Evolutionary conservation across 139 green algal genomes (phyloP), one percentile per base, ranked within the genome.

Genomic region (Chlamydomonas schloesseri): DNA sequence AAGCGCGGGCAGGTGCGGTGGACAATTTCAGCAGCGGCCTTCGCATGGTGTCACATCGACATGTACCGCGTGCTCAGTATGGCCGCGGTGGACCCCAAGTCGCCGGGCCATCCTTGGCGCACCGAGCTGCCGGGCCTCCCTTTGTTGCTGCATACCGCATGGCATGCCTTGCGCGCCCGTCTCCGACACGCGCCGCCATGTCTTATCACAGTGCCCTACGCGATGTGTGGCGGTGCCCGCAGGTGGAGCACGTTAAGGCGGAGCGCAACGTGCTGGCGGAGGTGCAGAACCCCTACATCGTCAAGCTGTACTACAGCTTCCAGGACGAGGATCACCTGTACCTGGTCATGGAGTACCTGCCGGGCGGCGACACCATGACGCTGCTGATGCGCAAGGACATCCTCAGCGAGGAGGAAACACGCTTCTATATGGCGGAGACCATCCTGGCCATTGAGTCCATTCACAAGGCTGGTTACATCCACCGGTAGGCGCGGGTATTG

Each of bases 261-360:
- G 98, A 99, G 93, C 93, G 98, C 33, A 97, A 99, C 81, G 93
- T 99, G 46, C 88, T 99, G 77, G 97, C 97, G 14, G 96, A 98
- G 84, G 95, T 99, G 62, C 93, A 96, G 88, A 97, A 94, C 87
- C 93, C 91, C 11, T 97, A 93, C 87, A 92, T 99, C 47, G 97
- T 99, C 57, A 97, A 96, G 92, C 95, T 99, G 0, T 97, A 95
- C 84, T 99, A 98, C 93, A 97, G 93, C 2, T 99, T 99, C 83
- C 94, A 99, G 92, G 98, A 99, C 82, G 96, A 97, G 53, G 94
- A 99, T 73, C 96, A 92, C 80, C 91, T 99, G 71, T 99, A 99
- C 92, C 92, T 99, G n/a, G 91, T 98, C 28, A 99, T 99, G 97
- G 97, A 99, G 90, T 99, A 99, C 91, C 90, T 99, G 81, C 96